Percentiles rank a stretch among this genome's conserved stretches.
These are phyloP conservation scores for Fusarium proliferatum DNA, from an alignment of 2,329 filamentous ascomycete genomes.

Conservation along the genomic window DNA sequence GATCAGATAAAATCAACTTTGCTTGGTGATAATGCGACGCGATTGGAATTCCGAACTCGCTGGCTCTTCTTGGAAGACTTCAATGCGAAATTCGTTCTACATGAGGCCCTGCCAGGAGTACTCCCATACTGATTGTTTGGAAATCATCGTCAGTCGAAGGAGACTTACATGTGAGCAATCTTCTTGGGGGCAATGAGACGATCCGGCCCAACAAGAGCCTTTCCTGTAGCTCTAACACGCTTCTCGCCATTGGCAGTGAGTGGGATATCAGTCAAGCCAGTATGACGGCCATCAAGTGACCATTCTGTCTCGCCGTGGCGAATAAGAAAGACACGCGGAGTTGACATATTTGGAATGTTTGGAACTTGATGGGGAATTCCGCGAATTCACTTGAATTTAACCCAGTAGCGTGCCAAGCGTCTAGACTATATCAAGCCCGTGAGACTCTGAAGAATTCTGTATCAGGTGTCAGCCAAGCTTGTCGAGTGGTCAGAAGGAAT, in stretches of 20 bases:
- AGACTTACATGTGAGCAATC: conserved; percentile 80
- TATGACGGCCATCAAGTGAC: conserved; percentile 88
- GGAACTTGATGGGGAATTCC: background rate
- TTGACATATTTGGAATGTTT: conserved; percentile 48
- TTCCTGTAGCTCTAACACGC: conserved; percentile 79
- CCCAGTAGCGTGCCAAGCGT: background rate
- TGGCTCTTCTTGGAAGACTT: background rate
- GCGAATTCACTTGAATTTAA: background rate
- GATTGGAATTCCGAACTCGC: background rate
- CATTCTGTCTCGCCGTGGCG: conserved; percentile 97
- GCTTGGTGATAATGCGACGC: background rate
- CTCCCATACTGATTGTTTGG: background rate
- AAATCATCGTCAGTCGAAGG: background rate
- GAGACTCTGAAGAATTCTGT: background rate
- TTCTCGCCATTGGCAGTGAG: conserved; percentile 85
- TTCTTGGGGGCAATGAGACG: conserved; percentile 85
- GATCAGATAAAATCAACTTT: background rate
- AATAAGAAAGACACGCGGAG: conserved; percentile 82
- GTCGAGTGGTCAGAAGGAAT: background rate
- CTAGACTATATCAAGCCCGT: background rate
- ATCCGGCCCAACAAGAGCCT: conserved; percentile 85
- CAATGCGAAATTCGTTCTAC: background rate
- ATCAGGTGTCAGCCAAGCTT: background rate
- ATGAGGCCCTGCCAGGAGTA: background rate
- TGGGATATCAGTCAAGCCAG: conserved; percentile 85